Evolutionary conservation across 805 yeast species (phyloP), one percentile per base, ranked within the genome.

Genomic region (Yarrowia sp.): DNA sequence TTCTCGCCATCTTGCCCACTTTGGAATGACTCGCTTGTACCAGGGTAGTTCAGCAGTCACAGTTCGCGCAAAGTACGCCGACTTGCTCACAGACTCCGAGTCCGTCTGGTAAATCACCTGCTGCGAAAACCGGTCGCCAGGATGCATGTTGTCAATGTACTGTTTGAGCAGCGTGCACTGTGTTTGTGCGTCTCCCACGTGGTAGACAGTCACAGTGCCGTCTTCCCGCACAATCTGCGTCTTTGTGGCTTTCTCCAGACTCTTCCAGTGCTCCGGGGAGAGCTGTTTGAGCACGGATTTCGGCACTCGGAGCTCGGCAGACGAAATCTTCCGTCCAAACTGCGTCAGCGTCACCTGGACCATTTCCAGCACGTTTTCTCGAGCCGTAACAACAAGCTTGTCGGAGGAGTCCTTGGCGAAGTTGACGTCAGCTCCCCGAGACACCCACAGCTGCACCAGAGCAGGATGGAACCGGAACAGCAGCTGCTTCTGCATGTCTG

Each of bases 1-100:
- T 20, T 58, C 64, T 2, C 50, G 39, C 64, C 64, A 58, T 43
- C 64, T 7, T 3, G 50, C 46, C 64, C 64, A 58, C 9, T 17
- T 19, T 1, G 13, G 19, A 6, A 33, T 17, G 4, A 13, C 50
- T 13, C 64, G 2, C 33, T 42, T n/a, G 40, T 42, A 19, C 64
- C 64, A 58, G 3, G 64, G 64, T 17, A 30, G 64, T 33, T 58
- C 64, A 3, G 43, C 42, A 2, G 64, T 10, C 8, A 58, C 64
- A 9, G 40, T 15, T 42, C 64, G 14, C 2, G 50, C 33, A 24
- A 42, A 58, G n/a, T 30, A 58, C 14, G 64, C 64, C 9, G 64
- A 58, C 9, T 58, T 58, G 6, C 13, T 13, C 9, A 58, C 50
- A n/a, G 33, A 15, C 33, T 58, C 50, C 14, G 8, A 4, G 33